Conservation (phyloP, 345 rosid species). For the Eucalyptus erythrocorys region DNA sequence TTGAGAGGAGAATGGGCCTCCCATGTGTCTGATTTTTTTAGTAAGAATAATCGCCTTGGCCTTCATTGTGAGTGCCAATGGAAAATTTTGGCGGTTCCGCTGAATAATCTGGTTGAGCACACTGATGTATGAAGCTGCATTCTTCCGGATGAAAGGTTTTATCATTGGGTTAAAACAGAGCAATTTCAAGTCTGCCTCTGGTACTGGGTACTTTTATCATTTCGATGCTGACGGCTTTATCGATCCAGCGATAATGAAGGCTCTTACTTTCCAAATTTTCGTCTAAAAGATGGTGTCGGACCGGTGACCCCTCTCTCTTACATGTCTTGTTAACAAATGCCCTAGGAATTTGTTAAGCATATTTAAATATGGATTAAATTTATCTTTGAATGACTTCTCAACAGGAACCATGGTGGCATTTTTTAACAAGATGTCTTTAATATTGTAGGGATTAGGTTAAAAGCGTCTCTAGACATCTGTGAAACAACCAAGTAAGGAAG, state of each 20-base stretch:
- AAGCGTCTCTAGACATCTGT: not conserved
- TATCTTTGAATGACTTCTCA: not conserved
- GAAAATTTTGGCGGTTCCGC: not conserved
- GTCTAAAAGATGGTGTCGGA: no score
- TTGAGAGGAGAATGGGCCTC: not conserved
- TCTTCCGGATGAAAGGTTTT: not conserved
- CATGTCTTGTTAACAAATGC: not conserved
- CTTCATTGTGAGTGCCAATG: not conserved
- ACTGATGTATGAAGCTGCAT: not conserved
- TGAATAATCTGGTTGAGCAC: not conserved
- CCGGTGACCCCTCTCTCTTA: not conserved
- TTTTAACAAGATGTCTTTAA: not conserved
- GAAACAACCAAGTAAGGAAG: not conserved
- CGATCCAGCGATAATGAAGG: not conserved
- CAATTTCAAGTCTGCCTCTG: not conserved
- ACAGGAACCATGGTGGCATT: not conserved
- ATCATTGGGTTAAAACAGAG: not conserved
- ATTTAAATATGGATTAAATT: not conserved
- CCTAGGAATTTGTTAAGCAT: not conserved
- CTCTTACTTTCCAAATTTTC: not conserved
- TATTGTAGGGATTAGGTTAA: not conserved
- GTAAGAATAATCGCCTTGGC: not conserved
- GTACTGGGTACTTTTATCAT: not conserved
- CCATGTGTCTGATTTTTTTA: not conserved
- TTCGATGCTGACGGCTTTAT: not conserved